Percentiles rank a stretch among this genome's conserved stretches.
These are phyloP conservation scores for Kwoniella pini DNA, from an alignment of 768 basidiomycete genomes.

Conservation along the genomic window DNA sequence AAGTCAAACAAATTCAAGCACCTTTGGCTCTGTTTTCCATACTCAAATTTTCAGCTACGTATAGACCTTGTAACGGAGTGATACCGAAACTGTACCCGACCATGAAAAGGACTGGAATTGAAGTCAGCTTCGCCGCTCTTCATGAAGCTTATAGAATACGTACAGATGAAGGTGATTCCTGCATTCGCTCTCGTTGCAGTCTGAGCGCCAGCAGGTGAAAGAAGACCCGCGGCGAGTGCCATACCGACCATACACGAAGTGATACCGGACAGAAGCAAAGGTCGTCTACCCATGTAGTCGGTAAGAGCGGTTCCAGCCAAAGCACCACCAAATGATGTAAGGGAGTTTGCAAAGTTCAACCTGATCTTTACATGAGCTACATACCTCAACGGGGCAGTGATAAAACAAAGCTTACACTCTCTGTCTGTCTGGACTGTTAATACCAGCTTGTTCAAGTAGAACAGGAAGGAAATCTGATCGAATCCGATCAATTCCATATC, in stretches of 20 bases:
- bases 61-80: slow-evolving; percentile 64
- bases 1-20: too few species aligned
- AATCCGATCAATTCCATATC: neutral
- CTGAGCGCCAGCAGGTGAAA: slow-evolving; percentile 55
- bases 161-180: slow-evolving; percentile 59
- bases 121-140: neutral
- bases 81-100: slow-evolving; percentile 62
- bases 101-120: slow-evolving; percentile 25
- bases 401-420: slow-evolving; percentile 45
- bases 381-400: neutral
- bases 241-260: slow-evolving; percentile 56
- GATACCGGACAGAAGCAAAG: slow-evolving; percentile 58
- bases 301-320: slow-evolving; percentile 56
- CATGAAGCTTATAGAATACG: slow-evolving; percentile 4
- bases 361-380: neutral
- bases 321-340: slow-evolving; percentile 59
- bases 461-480: slow-evolving; percentile 49
- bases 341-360: slow-evolving; percentile 61
- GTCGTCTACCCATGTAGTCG: slow-evolving; percentile 61
- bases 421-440: slow-evolving; percentile 47
- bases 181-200: slow-evolving; percentile 58
- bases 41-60: slow-evolving; percentile 61
- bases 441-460: slow-evolving; percentile 50
- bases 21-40: slow-evolving; percentile 61
- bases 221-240: slow-evolving; percentile 59